Evolutionary conservation across 139 green algal genomes (phyloP), one percentile per base, ranked within the genome.

Genomic region (Edaphochlamys debaryana): DNA sequence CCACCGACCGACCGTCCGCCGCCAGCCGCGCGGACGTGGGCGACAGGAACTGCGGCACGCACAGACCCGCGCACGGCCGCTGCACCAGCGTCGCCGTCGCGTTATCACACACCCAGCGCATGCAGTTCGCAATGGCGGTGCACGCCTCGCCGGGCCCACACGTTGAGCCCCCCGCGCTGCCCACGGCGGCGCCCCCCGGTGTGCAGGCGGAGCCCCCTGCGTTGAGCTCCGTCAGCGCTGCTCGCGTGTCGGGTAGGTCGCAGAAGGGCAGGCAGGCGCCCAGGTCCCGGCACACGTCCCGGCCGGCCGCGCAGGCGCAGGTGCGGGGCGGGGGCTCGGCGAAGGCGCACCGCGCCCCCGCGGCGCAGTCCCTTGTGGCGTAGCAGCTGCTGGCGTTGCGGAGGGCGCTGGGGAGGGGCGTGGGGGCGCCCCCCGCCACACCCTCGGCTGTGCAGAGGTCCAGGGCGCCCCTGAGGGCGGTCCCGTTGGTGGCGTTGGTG

Each of bases 361-460:
- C 25, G 13, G 25, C 25, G 56, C 74, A 80, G 41, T 80, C 58
- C 15, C 45, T 20, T 15, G 3, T 15, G 23, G 32, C 27, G 27
- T 38, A 58, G 74, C 74, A 80, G 58, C 0, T 48, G 5, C 50
- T 22, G 9, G 50, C 20, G 50, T 19, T 3, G 11, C 48, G 40
- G 23, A 29, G 2, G 69, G 45, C 42, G 69, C 29, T 63, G 27
- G 69, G 69, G 7, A 77, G 45, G 4, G 45, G 29, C 1, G 45
- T 63, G n/a, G 34, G 5, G 0, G 27, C 27, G 56, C 74, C 74
- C n/a, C 54, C 54, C 29, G 9, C 29, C 30, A 80, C 40, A 36
- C 74, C 74, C 74, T 80, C 54, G 0, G 40, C 56, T 11, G 74
- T 23, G 60, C 74, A 80, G 38, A 45, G 37, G 58, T 80, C 74